phyloP scores from a whole-genome alignment of 805 yeast species.

The Candida yuanshanica region DNA sequence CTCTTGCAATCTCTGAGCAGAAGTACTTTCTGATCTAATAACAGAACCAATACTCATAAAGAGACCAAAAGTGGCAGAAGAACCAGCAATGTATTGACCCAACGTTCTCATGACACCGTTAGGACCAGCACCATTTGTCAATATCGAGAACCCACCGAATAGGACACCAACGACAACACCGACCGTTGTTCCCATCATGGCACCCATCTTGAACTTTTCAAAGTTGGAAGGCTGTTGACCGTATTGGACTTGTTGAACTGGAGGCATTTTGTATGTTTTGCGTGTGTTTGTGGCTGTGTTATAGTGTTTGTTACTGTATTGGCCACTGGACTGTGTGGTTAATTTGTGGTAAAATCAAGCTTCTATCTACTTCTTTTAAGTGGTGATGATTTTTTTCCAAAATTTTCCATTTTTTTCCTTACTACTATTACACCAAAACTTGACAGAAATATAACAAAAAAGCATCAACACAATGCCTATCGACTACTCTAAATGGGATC shows the following conservation, averaged over 20 bases:
- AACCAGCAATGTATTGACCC: constrained; percentile 94
- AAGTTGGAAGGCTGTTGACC: constrained; percentile 73
- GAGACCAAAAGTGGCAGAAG: constrained; percentile 94
- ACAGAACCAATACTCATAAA: constrained; percentile 96
- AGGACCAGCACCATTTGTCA: constrained; percentile 97
- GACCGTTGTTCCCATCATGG: constrained; percentile 79
- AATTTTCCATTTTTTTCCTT: neutral
- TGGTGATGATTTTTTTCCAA: no score
- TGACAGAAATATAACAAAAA: neutral
- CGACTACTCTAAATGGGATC: constrained; percentile 98
- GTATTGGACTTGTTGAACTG: constrained; percentile 62
- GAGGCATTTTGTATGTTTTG: constrained; percentile 27
- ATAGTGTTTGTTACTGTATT: neutral
- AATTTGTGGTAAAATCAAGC: no score
- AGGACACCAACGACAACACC: constrained; percentile 94
- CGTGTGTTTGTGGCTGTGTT: neutral
- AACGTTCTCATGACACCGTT: constrained; percentile 93
- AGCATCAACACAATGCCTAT: constrained; percentile 52
- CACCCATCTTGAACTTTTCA: constrained; percentile 98
- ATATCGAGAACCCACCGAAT: constrained; percentile 88
- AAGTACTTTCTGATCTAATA: constrained; percentile 62
- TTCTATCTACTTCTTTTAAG: no score
- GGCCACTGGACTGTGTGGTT: no score
- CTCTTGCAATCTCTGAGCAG: constrained; percentile 26
- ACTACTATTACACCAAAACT: neutral